Conservation (phyloP, 2,329 filamentous ascomycete genomes). For the Verticillium nonalfalfae region DNA sequence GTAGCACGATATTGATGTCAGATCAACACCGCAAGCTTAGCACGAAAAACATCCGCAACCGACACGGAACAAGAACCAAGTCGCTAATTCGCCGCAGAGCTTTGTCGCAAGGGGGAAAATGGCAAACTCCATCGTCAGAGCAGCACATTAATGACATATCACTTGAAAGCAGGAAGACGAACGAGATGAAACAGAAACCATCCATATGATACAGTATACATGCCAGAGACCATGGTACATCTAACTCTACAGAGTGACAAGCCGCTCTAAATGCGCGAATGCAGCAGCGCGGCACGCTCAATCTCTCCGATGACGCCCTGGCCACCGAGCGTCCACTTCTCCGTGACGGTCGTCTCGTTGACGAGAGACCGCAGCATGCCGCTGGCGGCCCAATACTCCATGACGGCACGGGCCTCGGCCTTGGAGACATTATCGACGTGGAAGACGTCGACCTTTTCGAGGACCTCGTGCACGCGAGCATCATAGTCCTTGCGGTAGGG, state of each 20-base stretch:
- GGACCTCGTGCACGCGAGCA: slow-evolving; percentile 43
- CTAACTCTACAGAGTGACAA: not conserved
- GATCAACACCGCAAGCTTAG: no score
- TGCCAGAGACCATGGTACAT: not conserved
- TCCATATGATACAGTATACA: slow-evolving; percentile 2
- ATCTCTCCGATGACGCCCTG: slow-evolving; percentile 81
- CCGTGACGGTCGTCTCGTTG: slow-evolving; percentile 63
- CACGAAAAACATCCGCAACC: no score
- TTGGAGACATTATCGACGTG: slow-evolving; percentile 64
- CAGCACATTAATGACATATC: no score
- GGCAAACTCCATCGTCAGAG: no score
- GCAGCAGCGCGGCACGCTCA: slow-evolving; percentile 54
- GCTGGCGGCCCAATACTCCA: slow-evolving; percentile 92
- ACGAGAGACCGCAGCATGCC: slow-evolving; percentile 69
- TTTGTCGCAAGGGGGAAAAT: no score
- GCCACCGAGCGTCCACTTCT: slow-evolving; percentile 80
- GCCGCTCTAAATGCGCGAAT: not conserved
- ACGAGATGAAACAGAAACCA: not conserved
- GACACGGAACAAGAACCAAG: no score
- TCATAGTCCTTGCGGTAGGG: slow-evolving; percentile 53
- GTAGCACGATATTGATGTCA: no score
- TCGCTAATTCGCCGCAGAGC: no score
- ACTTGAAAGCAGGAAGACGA: no score
- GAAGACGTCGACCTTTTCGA: slow-evolving; percentile 44
- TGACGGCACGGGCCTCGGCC: slow-evolving; percentile 67